Conservation (phyloP, 345 rosid species). For the Clarkia xantiana region DNA sequence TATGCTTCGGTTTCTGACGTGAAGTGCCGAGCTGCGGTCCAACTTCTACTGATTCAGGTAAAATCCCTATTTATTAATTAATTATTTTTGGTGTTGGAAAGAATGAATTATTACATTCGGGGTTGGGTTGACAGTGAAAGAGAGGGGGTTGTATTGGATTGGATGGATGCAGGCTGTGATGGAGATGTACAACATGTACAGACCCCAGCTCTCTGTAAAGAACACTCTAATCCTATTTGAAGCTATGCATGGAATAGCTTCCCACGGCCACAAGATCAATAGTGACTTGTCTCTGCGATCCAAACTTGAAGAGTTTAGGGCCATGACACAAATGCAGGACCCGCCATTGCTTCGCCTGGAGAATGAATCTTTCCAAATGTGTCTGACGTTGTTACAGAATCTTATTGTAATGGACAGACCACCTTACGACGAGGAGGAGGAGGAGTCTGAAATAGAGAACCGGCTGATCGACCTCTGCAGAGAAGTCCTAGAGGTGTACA, state of each 20-base stretch:
- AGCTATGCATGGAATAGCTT: constrained; percentile 70
- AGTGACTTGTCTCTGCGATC: constrained; percentile 37
- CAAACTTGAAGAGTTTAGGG: constrained; percentile 68
- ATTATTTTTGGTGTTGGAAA: background rate
- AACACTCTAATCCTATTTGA: constrained; percentile 59
- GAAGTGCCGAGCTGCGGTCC: constrained; percentile 95
- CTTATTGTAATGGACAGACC: constrained; percentile 53
- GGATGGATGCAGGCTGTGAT: constrained; percentile 55
- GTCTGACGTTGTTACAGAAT: constrained; percentile 82
- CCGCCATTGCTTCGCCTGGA: constrained; percentile 90
- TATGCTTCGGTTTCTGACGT: constrained; percentile 63
- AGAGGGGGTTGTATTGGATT: too few species aligned
- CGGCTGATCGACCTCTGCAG: constrained; percentile 50
- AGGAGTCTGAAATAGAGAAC: constrained; percentile 49
- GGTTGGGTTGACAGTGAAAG: too few species aligned
- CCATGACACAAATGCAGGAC: constrained; percentile 94
- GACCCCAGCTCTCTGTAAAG: constrained; percentile 55
- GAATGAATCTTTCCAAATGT: constrained; percentile 87
- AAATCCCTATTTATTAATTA: constrained; percentile 4
- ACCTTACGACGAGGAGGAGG: constrained; percentile 33
- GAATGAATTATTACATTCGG: too few species aligned
- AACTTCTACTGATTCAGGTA: constrained; percentile 93
- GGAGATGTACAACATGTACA: constrained; percentile 89
- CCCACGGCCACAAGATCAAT: constrained; percentile 71
- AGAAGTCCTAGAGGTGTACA: constrained; percentile 67